Evolutionary conservation across 441 rosid genomes (phyloP).

Genomic region (Arabidopsis lyrata): DNA sequence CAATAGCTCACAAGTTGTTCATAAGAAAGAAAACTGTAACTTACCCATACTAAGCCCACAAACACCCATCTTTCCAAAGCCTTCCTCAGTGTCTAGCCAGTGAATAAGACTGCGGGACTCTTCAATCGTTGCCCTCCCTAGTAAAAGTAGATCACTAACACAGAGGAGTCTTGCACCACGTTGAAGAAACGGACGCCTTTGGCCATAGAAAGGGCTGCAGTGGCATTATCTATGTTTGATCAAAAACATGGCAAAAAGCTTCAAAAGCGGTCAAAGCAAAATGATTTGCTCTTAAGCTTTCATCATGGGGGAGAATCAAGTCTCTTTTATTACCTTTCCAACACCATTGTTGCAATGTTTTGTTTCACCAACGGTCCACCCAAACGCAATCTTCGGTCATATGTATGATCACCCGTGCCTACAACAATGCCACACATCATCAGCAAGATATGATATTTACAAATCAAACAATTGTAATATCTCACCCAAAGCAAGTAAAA

Average conservation of each 20-base stretch:
- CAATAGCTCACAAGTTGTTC: constrained; percentile 25
- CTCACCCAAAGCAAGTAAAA: constrained; percentile 1
- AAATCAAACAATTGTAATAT: not conserved
- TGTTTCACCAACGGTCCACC: constrained; percentile 92
- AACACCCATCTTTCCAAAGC: constrained; percentile 93
- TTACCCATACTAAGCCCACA: constrained; percentile 99
- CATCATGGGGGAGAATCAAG: not conserved
- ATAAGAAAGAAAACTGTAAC: constrained; percentile 28
- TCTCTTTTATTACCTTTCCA: constrained; percentile 73
- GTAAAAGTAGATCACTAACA: constrained; percentile 94
- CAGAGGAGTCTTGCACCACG: constrained; percentile 88
- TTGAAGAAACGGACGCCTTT: constrained; percentile 88
- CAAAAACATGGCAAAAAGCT: constrained; percentile 35
- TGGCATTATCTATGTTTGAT: constrained; percentile 45
- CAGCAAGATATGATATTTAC: constrained; percentile 8
- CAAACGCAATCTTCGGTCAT: constrained; percentile 84
- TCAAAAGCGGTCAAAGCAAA: constrained; percentile 39
- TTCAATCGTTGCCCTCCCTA: constrained; percentile 93
- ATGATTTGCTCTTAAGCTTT: constrained; percentile 31
- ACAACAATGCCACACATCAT: constrained; percentile 38
- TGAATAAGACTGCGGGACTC: constrained; percentile 90
- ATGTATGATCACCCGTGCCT: constrained; percentile 98
- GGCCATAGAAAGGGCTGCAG: constrained; percentile 96
- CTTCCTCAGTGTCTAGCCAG: constrained; percentile 87
- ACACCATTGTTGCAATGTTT: constrained; percentile 94